Percentiles rank a stretch among this genome's conserved stretches.
phyloP scores from a whole-genome alignment of 108 stramenopile genomes.

The Cylindrotheca fusiformis region DNA sequence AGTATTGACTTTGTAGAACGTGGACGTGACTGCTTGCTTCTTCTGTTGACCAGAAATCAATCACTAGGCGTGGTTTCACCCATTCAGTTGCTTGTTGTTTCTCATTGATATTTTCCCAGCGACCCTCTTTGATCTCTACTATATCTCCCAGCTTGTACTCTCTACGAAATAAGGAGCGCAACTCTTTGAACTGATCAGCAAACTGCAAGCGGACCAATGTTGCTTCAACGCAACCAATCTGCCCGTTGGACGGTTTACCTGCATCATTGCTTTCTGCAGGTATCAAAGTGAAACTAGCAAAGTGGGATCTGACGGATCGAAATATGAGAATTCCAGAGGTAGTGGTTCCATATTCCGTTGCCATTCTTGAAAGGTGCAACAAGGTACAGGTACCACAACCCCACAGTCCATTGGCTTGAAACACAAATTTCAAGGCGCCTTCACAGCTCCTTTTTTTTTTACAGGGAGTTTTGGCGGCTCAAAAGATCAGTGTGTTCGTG shows the following conservation, averaged over 20 bases:
- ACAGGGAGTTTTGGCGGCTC: too few species aligned
- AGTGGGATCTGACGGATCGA: slow-evolving; percentile 50
- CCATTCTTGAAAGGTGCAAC: too few species aligned
- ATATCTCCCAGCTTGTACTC: slow-evolving; percentile 65
- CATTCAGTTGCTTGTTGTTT: slow-evolving; percentile 12
- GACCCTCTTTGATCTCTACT: slow-evolving; percentile 36
- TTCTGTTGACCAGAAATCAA: slow-evolving; percentile 15
- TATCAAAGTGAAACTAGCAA: slow-evolving; percentile 41
- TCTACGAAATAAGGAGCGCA: slow-evolving; percentile 57
- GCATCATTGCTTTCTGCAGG: neutral
- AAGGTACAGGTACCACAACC: too few species aligned
- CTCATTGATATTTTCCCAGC: slow-evolving; percentile 16
- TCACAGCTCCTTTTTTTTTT: too few species aligned
- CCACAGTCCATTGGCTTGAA: too few species aligned
- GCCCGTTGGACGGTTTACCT: slow-evolving; percentile 3
- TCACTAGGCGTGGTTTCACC: slow-evolving; percentile 29
- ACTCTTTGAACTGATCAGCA: slow-evolving; percentile 18
- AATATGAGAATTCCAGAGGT: slow-evolving; percentile 48
- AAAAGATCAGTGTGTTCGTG: too few species aligned
- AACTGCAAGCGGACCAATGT: slow-evolving; percentile 33
- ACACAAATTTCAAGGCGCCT: too few species aligned
- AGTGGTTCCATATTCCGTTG: too few species aligned
- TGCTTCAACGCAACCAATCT: neutral
- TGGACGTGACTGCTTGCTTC: slow-evolving; percentile 12
- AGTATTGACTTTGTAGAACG: slow-evolving; percentile 26